Conservation (phyloP, 2,329 filamentous ascomycete genomes). For the Lojkania enalia region DNA sequence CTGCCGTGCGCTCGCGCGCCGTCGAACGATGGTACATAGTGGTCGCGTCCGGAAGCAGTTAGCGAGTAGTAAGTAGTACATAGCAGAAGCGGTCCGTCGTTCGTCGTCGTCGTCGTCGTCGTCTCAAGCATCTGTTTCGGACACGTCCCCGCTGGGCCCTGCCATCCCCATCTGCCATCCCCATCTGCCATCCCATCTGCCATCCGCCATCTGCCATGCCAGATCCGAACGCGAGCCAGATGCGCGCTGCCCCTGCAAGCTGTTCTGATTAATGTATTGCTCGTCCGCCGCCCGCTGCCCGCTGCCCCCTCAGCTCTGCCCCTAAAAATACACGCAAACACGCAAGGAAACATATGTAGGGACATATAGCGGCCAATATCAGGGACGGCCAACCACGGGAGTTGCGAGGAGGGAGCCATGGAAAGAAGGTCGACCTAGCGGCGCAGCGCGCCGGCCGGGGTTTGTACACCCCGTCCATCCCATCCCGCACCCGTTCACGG, state of each 20-base stretch:
- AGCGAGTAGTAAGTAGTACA: too few species aligned
- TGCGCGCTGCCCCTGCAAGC: neutral
- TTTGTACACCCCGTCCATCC: too few species aligned
- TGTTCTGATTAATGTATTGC: too few species aligned
- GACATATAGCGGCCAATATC: neutral
- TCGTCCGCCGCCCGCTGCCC: too few species aligned
- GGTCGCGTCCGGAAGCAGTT: too few species aligned
- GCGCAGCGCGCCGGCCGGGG: too few species aligned
- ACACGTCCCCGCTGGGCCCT: neutral
- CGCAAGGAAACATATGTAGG: neutral
- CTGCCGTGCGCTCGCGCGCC: too few species aligned
- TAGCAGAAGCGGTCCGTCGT: too few species aligned
- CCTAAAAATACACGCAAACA: slow-evolving; percentile 3
- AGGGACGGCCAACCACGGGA: slow-evolving; percentile 1
- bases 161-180: neutral
- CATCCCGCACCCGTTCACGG: neutral
- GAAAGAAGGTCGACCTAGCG: too few species aligned
- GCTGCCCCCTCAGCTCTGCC: neutral
- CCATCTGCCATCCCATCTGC: neutral
- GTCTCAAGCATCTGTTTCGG: neutral
- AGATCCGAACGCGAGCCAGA: neutral
- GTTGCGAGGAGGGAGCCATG: neutral
- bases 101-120: neutral
- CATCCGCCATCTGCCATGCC: neutral
- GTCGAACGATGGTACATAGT: too few species aligned